These are phyloP conservation scores for Carallia brachiata DNA, from an alignment of 345 rosid species.

Conservation along the genomic window DNA sequence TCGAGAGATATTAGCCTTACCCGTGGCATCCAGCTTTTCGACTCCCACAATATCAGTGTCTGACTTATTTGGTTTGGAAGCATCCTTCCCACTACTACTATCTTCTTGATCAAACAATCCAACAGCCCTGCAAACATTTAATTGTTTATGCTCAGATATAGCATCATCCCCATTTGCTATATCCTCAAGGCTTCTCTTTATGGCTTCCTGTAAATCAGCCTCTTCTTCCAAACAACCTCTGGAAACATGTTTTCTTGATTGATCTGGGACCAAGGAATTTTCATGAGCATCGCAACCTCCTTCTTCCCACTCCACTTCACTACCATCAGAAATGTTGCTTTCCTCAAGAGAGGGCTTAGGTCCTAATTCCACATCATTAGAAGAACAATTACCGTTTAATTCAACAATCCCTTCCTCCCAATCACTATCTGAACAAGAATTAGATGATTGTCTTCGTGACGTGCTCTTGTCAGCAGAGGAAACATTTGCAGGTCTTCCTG, in stretches of 20 bases:
- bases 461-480: slow-evolving; percentile 41
- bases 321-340: slow-evolving; percentile 40
- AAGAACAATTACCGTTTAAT: slow-evolving; percentile 22
- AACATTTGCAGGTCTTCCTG: slow-evolving; percentile 44
- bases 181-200: slow-evolving; percentile 78
- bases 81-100: slow-evolving; percentile 20
- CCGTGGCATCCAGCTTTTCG: slow-evolving; percentile 20
- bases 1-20: slow-evolving; percentile 26
- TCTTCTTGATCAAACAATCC: slow-evolving; percentile 28
- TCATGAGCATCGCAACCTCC: slow-evolving; percentile 31
- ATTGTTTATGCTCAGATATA: slow-evolving; percentile 16
- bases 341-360: slow-evolving; percentile 31
- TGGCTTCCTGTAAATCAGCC: slow-evolving; percentile 81
- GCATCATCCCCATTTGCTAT: slow-evolving; percentile 25
- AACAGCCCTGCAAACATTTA: slow-evolving; percentile 16
- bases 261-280: slow-evolving; percentile 20
- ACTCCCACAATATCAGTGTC: slow-evolving; percentile 25
- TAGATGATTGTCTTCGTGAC: slow-evolving; percentile 30
- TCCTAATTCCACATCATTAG: slow-evolving; percentile 27
- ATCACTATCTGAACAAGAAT: slow-evolving; percentile 61
- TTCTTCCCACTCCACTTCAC: slow-evolving; percentile 77
- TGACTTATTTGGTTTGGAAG: slow-evolving; percentile 18
- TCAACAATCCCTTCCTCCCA: slow-evolving; percentile 59
- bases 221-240: slow-evolving; percentile 74
- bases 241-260: slow-evolving; percentile 40